Evolutionary conservation across 768 basidiomycete genomes (phyloP), one percentile per base, ranked within the genome.

Genomic region (Mycena chlorophos): DNA sequence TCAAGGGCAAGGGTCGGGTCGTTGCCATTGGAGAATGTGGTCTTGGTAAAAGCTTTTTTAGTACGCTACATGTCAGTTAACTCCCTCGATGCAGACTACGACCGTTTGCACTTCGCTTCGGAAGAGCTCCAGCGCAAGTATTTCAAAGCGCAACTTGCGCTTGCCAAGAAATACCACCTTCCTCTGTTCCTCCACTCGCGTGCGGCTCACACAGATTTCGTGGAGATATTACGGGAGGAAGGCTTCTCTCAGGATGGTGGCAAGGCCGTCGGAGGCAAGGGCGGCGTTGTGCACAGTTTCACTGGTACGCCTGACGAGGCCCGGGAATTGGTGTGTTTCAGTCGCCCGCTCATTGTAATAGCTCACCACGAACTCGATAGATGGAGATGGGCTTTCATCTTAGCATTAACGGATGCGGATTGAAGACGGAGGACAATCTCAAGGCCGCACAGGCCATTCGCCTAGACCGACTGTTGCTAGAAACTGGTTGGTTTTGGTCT

Each of bases 231-330:
- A 22, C 75, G 73, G 22, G 84, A 86, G 53, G 83, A 86, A 60
- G 85, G 88, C 1, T 88, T 88, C 64, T 76, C 78, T 16, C 70
- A 76, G 34, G 69, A 82, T 61, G 80, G 85, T 26, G 86, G 87
- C 3, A 69, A 66, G 56, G 69, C 66, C 26, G 72, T 81, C 54
- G 89, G 85, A 37, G 84, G 76, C 17, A 76, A 74, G 20, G 86
- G 89, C 3, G 91, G 90, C 1, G 91, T 93, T 20, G 88, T 91
- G 3, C 91, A 92, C 65, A 89, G 87, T 57, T 91, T 91, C 69
- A 91, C 90, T 0, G 91, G 91, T 3, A 79, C 78, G 0, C 64
- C 65, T 3, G 78, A 76, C 31, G 89, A 94, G 65, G 82, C 79
- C 14, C 63, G 67, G 6, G 89, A 92, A 65, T 70, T 89, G 43